Evolutionary conservation across 2,329 filamentous ascomycete genomes (phyloP).

Genomic region (Fusarium beomiforme): DNA sequence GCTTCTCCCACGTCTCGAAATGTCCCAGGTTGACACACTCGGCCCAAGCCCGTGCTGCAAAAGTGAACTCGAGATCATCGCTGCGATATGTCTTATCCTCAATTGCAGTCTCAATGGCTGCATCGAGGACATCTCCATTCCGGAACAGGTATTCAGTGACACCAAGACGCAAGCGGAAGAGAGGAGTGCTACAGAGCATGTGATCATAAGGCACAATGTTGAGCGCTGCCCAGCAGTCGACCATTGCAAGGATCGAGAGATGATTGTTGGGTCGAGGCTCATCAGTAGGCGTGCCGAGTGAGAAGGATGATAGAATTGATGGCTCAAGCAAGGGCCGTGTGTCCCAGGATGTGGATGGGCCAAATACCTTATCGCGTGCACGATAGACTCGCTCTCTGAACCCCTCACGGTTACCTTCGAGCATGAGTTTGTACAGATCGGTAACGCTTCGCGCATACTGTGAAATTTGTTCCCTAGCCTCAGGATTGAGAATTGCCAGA

Average conservation of each 20-base stretch:
- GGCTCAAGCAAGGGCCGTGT: constrained; percentile 79
- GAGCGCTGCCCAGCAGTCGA: constrained; percentile 96
- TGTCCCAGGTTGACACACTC: constrained; percentile 91
- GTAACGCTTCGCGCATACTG: constrained; percentile 95
- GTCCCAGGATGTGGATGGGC: constrained; percentile 70
- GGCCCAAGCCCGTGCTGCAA: constrained; percentile 95
- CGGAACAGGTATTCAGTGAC: constrained; percentile 98
- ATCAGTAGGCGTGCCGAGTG: constrained; percentile 75
- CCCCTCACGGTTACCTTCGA: constrained; percentile 82
- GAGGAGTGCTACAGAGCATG: constrained; percentile 98
- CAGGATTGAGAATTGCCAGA: constrained; percentile 94
- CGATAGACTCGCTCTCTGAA: constrained; percentile 75
- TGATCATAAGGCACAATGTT: constrained; percentile 97
- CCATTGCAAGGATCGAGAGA: constrained; percentile 91
- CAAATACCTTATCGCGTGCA: constrained; percentile 77
- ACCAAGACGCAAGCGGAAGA: constrained; percentile 95
- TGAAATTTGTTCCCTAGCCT: constrained; percentile 89
- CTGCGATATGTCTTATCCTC: constrained; percentile 92
- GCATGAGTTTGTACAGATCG: constrained; percentile 96
- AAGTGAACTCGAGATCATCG: constrained; percentile 97
- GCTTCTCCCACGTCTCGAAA: constrained; percentile 91
- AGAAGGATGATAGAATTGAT: constrained; percentile 88
- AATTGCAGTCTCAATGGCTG: constrained; percentile 85
- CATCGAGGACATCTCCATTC: constrained; percentile 81
- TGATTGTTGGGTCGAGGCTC: constrained; percentile 85